Evolutionary conservation across 306 rosid genomes (phyloP), one percentile per base, ranked within the genome.

Genomic region (Vicia faba): DNA sequence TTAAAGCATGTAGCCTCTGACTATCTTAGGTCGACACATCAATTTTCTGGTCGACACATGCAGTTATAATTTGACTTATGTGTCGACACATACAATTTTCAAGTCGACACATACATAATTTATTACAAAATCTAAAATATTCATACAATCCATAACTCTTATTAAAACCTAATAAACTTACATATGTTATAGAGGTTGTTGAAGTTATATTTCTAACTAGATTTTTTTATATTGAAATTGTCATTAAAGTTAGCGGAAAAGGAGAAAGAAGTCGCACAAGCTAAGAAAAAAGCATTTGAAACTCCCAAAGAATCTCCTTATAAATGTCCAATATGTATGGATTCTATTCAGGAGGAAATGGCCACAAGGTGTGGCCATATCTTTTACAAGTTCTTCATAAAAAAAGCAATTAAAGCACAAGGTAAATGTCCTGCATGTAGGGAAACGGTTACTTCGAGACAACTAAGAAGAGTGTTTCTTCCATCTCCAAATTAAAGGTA

Each of bases 301-400:
- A 87, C 91, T 16, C 84, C 87, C 10, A 86, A 81, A 73, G 85
- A 80, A 69, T 90, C 88, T 31, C 76, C 64, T 5, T 84, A 89
- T 58, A 81, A 18, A 59, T 92, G 98, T 33, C 92, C 98, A 61
- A 85, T 92, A 74, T 92, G 96, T 38, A 82, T 87, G 91, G 74
- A 72, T 4, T 78, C 82, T 11, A 48, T 89, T 46, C 74, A 4
- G 1, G 96, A 92, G 66, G 92, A 85, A 68, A 81, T 79, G 79
- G 82, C 98, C 0, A 92, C 96, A 8, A 92, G 66, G 79, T 89
- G 98, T 60, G 98, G 98, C 59, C 98, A 92, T 82, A 92, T 92
- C 45, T 92, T 92, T 81, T 92, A 96, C 45, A 92, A 84, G 82
- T 1, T 8, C 3, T 89, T 95, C 79, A 85, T 92, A 15, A 79